These are phyloP conservation scores for Crepidotus variabilis DNA, from an alignment of 768 basidiomycete genomes.

Conservation along the genomic window DNA sequence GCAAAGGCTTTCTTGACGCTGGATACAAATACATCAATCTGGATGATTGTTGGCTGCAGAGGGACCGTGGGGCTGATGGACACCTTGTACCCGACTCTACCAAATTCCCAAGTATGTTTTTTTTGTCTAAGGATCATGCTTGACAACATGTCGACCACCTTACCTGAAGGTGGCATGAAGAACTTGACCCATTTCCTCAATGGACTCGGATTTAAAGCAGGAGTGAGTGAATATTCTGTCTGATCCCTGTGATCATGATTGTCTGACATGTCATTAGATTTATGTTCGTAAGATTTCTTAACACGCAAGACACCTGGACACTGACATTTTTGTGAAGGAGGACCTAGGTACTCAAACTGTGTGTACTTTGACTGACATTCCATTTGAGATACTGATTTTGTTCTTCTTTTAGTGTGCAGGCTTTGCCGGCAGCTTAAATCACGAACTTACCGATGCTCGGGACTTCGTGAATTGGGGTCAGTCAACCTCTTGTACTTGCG, in stretches of 20 bases:
- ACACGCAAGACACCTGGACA: background rate
- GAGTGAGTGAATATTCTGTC: slow-evolving; percentile 13
- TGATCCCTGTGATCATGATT: background rate
- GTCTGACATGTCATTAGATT: slow-evolving; percentile 8
- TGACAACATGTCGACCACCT: too few species aligned
- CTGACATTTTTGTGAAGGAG: slow-evolving; percentile 11
- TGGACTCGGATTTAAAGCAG: slow-evolving; percentile 20
- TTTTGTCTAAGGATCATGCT: background rate
- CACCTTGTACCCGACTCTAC: slow-evolving; percentile 15
- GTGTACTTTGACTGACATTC: background rate
- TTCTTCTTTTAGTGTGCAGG: slow-evolving; percentile 15
- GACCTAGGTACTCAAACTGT: slow-evolving; percentile 22
- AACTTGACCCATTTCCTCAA: slow-evolving; percentile 21
- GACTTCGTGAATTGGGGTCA: slow-evolving; percentile 21
- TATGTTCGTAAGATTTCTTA: slow-evolving; percentile 9
- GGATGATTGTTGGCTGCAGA: slow-evolving; percentile 24
- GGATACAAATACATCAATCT: slow-evolving; percentile 23
- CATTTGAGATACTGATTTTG: background rate
- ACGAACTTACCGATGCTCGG: slow-evolving; percentile 22
- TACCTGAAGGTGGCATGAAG: slow-evolving; percentile 14
- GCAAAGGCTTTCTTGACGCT: slow-evolving; percentile 19
- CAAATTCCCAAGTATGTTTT: slow-evolving; percentile 16
- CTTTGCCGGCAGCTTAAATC: slow-evolving; percentile 22
- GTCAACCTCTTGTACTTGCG: background rate
- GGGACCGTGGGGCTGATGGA: slow-evolving; percentile 15